Percentiles rank a stretch among this genome's conserved stretches.
These are phyloP conservation scores for Zygotorulaspora danielsina DNA, from an alignment of 805 yeast species.

Conservation along the genomic window DNA sequence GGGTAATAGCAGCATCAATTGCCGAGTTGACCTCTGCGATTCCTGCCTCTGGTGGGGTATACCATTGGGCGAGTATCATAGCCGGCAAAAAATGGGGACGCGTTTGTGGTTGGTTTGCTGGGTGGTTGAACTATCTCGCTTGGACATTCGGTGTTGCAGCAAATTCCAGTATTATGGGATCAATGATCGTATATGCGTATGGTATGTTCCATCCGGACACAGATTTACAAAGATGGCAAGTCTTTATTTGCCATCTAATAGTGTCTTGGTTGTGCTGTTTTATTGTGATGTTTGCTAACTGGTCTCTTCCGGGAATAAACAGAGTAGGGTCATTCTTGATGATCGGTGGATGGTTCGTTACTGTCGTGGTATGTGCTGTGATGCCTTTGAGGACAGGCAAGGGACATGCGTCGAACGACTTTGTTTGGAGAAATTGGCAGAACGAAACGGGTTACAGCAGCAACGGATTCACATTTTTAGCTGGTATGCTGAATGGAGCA, in stretches of 20 bases:
- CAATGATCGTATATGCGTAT: conserved; percentile 7
- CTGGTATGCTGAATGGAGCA: conserved; percentile 10
- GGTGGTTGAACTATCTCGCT: conserved; percentile 8
- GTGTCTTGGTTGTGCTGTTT: conserved; percentile 8
- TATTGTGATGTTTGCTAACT: conserved; percentile 7
- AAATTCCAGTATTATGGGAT: conserved; percentile 4
- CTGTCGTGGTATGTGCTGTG: conserved; percentile 8
- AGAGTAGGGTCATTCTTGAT: conserved; percentile 8
- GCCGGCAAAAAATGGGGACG: conserved; percentile 9
- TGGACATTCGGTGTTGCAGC: conserved; percentile 11
- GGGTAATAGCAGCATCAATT: conserved; percentile 9
- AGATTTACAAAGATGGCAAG: conserved; percentile 5
- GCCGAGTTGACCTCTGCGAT: conserved; percentile 9
- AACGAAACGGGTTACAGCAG: conserved; percentile 9
- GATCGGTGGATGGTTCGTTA: conserved; percentile 11
- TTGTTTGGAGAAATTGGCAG: conserved; percentile 10
- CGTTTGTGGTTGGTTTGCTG: conserved; percentile 11
- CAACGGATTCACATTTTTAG: conserved; percentile 6
- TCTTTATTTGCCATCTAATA: conserved; percentile 4
- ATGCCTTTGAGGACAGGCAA: conserved; percentile 8
- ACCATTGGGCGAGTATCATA: conserved; percentile 8
- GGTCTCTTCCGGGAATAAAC: conserved; percentile 8
- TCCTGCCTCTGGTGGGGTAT: conserved; percentile 9
- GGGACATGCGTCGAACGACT: conserved; percentile 6
- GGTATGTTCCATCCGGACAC: conserved; percentile 7